Conservation (phyloP, 495 filamentous ascomycete species). For the Aspergillus steynii region DNA sequence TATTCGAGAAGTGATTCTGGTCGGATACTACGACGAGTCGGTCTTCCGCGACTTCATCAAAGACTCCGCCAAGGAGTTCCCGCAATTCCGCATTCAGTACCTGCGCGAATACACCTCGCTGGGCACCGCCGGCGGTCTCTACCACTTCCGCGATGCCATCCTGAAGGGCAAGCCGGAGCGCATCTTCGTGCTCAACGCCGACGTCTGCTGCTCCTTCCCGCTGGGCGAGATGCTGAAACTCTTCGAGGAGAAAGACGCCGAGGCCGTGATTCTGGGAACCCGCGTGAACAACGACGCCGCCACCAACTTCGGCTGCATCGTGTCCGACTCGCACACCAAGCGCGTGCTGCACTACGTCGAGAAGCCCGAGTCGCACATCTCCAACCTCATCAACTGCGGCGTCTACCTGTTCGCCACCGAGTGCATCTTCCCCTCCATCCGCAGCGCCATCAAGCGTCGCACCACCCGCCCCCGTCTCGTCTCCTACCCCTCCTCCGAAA, state of each 20-base stretch:
- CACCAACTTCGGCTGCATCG: constrained; percentile 96
- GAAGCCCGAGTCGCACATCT: constrained; percentile 98
- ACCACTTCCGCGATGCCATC: constrained; percentile 99
- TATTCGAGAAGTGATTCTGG: constrained; percentile 94
- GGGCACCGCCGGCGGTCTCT: constrained; percentile 93
- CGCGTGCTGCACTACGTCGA: constrained; percentile 99
- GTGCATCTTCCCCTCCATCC: constrained; percentile 94
- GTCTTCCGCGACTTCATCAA: constrained; percentile 99
- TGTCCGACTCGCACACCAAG: constrained; percentile 91
- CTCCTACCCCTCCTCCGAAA: constrained; percentile 93
- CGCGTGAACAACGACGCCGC: constrained; percentile 89
- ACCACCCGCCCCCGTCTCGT: constrained; percentile 85
- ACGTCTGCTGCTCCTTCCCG: constrained; percentile 99
- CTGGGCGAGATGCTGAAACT: constrained; percentile 91
- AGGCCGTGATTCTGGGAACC: constrained; percentile 96
- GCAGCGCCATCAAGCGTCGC: constrained; percentile 92
- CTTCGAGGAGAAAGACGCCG: constrained; percentile 92
- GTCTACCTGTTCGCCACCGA: constrained; percentile 97
- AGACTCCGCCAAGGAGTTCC: constrained; percentile 78
- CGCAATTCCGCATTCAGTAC: constrained; percentile 89
- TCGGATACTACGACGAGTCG: constrained; percentile 97
- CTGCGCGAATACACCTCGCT: constrained; percentile 96
- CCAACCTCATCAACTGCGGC: constrained; percentile 98
- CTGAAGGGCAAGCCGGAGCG: constrained; percentile 93
- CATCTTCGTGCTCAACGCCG: constrained; percentile 96